These are phyloP conservation scores for Aureobasidium sp. DNA, from an alignment of 2,329 filamentous ascomycete genomes.

Conservation along the genomic window DNA sequence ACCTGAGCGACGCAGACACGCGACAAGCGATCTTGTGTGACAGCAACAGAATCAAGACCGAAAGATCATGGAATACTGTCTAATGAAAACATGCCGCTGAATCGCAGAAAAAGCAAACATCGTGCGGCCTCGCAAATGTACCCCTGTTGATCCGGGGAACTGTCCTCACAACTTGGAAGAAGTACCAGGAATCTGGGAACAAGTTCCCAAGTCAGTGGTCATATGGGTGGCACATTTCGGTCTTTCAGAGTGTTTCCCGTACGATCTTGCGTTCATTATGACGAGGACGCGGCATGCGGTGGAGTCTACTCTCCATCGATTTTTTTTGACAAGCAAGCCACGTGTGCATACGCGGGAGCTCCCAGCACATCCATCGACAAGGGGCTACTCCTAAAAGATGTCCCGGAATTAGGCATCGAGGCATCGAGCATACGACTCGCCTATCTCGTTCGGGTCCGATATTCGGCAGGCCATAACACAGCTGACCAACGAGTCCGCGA, in stretches of 20 bases:
- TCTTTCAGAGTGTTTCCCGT: not conserved
- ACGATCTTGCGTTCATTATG: not conserved
- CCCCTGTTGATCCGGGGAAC: constrained; percentile 16
- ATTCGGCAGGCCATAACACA: not conserved
- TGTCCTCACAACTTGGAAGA: not conserved
- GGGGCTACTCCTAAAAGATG: not conserved
- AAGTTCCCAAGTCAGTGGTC: not conserved
- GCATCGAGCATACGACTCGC: not conserved
- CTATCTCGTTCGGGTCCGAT: not conserved
- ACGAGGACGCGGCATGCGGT: not conserved
- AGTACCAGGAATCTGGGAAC: not conserved
- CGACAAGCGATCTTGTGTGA: not conserved
- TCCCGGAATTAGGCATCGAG: not conserved
- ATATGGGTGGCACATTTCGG: not conserved
- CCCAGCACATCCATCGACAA: not conserved
- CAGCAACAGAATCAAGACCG: not conserved
- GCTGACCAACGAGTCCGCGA: not conserved
- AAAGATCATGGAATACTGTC: constrained; percentile 1
- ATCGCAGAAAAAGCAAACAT: constrained; percentile 14
- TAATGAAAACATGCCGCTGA: not conserved
- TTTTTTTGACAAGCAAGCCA: constrained; percentile 8
- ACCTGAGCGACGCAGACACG: not conserved
- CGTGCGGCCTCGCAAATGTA: not conserved
- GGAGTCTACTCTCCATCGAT: not conserved
- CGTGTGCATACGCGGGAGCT: constrained; percentile 5